A percentile compares a stretch with the other conserved stretches of the same genome.
These are phyloP conservation scores for Tilletia horrida DNA, from an alignment of 1,284 basidiomycete genomes.

Conservation along the genomic window DNA sequence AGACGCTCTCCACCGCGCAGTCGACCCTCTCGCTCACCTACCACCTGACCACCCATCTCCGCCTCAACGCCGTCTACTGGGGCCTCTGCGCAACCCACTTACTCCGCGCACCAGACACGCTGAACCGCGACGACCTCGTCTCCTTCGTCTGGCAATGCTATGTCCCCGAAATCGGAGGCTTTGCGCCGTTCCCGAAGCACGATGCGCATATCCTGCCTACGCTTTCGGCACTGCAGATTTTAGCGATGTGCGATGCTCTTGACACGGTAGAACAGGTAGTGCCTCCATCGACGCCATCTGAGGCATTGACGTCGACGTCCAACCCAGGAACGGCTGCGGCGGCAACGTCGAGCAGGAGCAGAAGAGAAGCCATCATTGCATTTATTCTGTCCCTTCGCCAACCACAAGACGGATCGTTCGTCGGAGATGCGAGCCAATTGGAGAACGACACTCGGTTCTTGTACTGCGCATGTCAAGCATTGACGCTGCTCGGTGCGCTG, in stretches of 20 bases:
- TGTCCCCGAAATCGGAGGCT: conserved; percentile 68
- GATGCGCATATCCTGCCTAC: conserved; percentile 86
- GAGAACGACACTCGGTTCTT: conserved; percentile 89
- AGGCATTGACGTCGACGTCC: too few species aligned
- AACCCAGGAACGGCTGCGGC: neutral
- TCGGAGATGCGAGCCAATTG: conserved; percentile 77
- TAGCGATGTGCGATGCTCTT: conserved; percentile 78
- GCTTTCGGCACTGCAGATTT: conserved; percentile 84
- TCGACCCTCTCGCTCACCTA: conserved; percentile 60
- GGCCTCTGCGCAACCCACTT: conserved; percentile 80
- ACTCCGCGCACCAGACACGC: conserved; percentile 72
- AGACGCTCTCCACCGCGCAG: conserved; percentile 15
- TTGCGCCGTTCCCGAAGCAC: conserved; percentile 86
- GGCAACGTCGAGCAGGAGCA: neutral
- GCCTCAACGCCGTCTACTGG: conserved; percentile 97
- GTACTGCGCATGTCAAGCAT: conserved; percentile 76
- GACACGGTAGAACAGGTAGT: conserved; percentile 60
- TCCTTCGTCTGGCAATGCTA: conserved; percentile 89
- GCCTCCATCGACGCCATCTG: neutral
- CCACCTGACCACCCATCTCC: conserved; percentile 87
- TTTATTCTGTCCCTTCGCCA: conserved; percentile 75
- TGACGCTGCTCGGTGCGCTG: conserved; percentile 72
- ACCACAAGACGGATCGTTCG: conserved; percentile 68
- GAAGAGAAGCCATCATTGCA: conserved; percentile 52
- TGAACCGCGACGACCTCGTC: conserved; percentile 78